phyloP scores from a whole-genome alignment of 129 eudicot species.

The Oenanthe sinensis region DNA sequence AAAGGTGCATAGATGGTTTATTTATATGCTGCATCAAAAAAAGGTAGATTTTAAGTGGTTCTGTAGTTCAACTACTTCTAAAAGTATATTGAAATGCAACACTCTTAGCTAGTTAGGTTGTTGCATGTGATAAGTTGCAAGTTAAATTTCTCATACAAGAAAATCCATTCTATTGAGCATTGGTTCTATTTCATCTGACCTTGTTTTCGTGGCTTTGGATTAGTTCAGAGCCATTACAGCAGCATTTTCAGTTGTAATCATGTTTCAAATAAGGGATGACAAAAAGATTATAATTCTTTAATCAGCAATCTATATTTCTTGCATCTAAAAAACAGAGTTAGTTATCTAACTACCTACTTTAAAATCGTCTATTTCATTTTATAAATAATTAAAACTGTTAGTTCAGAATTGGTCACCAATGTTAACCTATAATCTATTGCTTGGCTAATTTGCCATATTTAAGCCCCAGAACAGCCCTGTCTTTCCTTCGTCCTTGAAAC shows the following conservation, averaged over 20 bases:
- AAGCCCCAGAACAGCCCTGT: background rate
- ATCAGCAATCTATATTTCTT: background rate
- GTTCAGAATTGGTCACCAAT: background rate
- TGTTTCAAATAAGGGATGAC: background rate
- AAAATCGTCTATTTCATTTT: background rate
- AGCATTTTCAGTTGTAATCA: background rate
- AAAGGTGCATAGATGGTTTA: background rate
- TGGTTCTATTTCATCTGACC: background rate
- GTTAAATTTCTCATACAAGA: background rate
- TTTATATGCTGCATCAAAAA: constrained; percentile 22
- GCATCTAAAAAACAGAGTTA: background rate
- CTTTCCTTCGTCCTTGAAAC: background rate
- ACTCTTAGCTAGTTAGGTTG: background rate
- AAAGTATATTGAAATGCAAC: background rate
- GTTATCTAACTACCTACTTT: background rate
- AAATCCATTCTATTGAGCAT: background rate
- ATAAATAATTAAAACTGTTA: background rate
- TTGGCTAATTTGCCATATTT: background rate
- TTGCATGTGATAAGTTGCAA: background rate
- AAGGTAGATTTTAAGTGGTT: constrained; percentile 19
- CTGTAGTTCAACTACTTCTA: constrained; percentile 58
- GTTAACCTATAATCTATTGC: background rate
- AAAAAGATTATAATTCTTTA: background rate
- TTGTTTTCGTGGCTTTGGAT: background rate
- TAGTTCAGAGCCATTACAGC: background rate